Base-by-base conservation (phyloP, 2,329 filamentous ascomycete genomes). In the Alternaria brassicicola region DNA sequence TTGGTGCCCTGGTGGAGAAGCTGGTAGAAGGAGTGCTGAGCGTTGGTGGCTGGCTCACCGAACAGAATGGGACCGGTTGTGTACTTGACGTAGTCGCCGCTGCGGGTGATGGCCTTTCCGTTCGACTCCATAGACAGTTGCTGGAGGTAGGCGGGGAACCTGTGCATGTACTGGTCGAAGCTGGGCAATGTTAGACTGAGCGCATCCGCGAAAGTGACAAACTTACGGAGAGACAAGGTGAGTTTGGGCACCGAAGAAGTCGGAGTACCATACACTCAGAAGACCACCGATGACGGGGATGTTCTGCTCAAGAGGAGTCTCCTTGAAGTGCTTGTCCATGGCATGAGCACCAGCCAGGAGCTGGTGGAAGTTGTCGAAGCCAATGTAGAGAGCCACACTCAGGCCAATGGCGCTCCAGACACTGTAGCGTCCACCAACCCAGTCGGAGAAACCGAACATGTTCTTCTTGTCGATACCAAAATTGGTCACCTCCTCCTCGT, bases 21-120 rank as follows among this genome's bases (percentile, higher is more conserved):
- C 86, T 99, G 95, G 89, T 96, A 99, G 89, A 99, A 99, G 61
- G 95, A 98, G 87, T 99, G 95, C 84, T 99, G 95, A 42, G 95
- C 95, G 78, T 99, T 99, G 79, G 95, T 99, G 81, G 93, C 96
- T 52, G 95, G 95, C 85, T 99, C 95, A 76, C 95, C 95, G 77
- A 99, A 99, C 64, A 99, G 84, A 76, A 99, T 94, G 53, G 95
- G 88, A 47, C 95, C 94, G 35, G 95, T 99, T 57, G 93, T 97
- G 84, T 99, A 99, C 83, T 97, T 97, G 76, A 96, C 93, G 61
- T 96, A 89, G 65, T 89, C 87, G 35, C 93, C 89, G 57, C 87
- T 89, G 73, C 95, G 92, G 62, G 94, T 96, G 75, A 98, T 93
- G 61, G 91, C 92, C 86, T 99, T 99, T 77, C 95, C 95, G 80